These are phyloP conservation scores for Chaetomium tenue DNA, from an alignment of 495 filamentous ascomycete genomes.

Conservation along the genomic window DNA sequence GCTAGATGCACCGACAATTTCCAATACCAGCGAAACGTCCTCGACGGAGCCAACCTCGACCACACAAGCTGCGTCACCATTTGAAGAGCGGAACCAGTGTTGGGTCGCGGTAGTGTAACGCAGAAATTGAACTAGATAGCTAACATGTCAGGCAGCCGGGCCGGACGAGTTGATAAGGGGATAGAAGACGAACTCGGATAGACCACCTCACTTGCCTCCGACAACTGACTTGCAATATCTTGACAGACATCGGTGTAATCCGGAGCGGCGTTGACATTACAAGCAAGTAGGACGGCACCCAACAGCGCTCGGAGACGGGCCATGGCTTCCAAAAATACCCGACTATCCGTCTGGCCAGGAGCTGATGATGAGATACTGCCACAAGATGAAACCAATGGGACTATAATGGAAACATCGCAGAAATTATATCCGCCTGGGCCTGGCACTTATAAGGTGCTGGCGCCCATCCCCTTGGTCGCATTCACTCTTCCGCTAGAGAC, in stretches of 20 bases:
- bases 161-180: neutral
- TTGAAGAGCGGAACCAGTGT: conserved; percentile 33
- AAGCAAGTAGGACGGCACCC: neutral
- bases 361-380: too few relatives aligned
- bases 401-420: too few relatives aligned
- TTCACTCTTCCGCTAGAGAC: too few relatives aligned
- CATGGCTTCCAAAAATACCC: neutral
- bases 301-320: neutral
- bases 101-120: neutral
- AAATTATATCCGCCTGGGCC: too few relatives aligned
- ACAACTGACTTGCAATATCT: neutral
- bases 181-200: neutral
- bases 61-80: conserved; percentile 25
- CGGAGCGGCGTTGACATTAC: neutral
- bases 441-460: too few relatives aligned
- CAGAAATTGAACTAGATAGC: conserved; percentile 1
- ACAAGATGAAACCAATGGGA: too few relatives aligned
- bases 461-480: too few relatives aligned
- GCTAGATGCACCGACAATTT: conserved; percentile 21
- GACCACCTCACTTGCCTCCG: neutral
- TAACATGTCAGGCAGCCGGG: neutral
- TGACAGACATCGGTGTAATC: neutral
- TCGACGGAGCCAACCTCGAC: conserved; percentile 16
- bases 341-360: neutral
- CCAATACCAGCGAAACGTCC: conserved; percentile 30